Percentiles rank a stretch among this genome's conserved stretches.
These are phyloP conservation scores for Curvularia sp. DNA, from an alignment of 2,329 filamentous ascomycete species.

Conservation along the genomic window DNA sequence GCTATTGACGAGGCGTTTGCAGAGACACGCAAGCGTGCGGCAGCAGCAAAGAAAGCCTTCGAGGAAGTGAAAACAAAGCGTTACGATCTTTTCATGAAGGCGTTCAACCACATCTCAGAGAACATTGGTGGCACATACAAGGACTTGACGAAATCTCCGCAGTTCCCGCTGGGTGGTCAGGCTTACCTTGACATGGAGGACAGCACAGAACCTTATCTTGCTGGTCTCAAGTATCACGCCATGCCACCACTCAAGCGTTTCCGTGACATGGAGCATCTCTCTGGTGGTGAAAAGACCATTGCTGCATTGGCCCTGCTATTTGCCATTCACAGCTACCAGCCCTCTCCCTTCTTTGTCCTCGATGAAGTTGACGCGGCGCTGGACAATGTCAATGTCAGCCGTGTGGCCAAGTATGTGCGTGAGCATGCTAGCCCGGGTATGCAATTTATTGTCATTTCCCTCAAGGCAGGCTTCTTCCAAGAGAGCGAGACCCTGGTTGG, in stretches of 20 bases:
- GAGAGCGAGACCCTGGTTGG: conserved; percentile 95
- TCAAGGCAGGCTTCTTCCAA: conserved; percentile 96
- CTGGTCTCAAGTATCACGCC: conserved; percentile 96
- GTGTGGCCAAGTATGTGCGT: conserved; percentile 94
- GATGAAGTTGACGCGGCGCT: conserved; percentile 97
- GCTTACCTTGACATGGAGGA: conserved; percentile 94
- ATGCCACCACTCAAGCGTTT: conserved; percentile 99
- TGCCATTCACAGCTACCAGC: conserved; percentile 95
- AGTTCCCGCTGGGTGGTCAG: conserved; percentile 90
- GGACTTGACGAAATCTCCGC: conserved; percentile 86
- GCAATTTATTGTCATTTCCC: conserved; percentile 98
- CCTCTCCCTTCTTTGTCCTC: conserved; percentile 94
- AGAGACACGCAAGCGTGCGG: conserved; percentile 76
- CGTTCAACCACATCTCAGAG: conserved; percentile 92
- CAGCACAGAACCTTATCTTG: conserved; percentile 93
- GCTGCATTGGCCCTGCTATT: conserved; percentile 95
- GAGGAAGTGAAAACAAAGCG: conserved; percentile 81
- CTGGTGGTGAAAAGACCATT: conserved; percentile 98
- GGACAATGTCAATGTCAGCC: conserved; percentile 96
- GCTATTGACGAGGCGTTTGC: conserved; percentile 90
- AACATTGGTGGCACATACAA: conserved; percentile 95
- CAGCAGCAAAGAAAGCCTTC: conserved; percentile 81
- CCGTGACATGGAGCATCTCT: conserved; percentile 98
- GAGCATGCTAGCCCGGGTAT: conserved; percentile 95
- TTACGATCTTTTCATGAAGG: conserved; percentile 91